Percentiles rank a stretch among this genome's conserved stretches.
Conservation (phyloP, 2,329 filamentous ascomycete species). For the Sporothrix inflata region DNA sequence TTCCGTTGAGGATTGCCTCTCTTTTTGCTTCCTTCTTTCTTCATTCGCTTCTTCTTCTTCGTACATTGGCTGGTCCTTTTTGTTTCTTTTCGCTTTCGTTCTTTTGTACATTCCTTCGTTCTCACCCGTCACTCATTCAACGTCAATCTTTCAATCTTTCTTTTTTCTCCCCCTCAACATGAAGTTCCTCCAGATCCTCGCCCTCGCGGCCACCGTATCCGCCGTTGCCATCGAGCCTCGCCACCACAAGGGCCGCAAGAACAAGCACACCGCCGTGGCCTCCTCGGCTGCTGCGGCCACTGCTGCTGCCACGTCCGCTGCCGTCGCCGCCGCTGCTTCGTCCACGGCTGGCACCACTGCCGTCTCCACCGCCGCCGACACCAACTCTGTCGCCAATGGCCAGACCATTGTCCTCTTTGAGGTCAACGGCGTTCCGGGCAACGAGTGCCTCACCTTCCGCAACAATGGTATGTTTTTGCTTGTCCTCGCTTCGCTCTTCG, state of each 20-base stretch:
- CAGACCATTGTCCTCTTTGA: slow-evolving; percentile 46
- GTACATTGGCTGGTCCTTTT: neutral
- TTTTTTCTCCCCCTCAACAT: slow-evolving; percentile 29
- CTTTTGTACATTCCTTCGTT: neutral
- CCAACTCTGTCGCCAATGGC: slow-evolving; percentile 20
- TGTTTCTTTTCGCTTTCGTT: neutral
- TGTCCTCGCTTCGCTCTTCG: neutral
- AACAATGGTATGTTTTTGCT: slow-evolving; percentile 43
- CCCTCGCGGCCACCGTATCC: slow-evolving; percentile 33
- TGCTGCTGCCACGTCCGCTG: neutral
- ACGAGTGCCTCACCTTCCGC: slow-evolving; percentile 47
- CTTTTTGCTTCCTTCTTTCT: neutral
- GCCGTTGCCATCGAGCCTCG: slow-evolving; percentile 34
- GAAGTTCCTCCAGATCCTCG: slow-evolving; percentile 36
- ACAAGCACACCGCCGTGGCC: neutral
- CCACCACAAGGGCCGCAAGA: slow-evolving; percentile 15
- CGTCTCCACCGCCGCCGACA: neutral
- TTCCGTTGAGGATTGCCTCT: neutral
- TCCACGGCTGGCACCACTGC: neutral
- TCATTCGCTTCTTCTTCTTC: neutral
- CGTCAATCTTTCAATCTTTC: neutral
- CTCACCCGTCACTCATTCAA: neutral
- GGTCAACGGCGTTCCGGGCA: slow-evolving; percentile 43
- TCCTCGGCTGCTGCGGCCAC: neutral
- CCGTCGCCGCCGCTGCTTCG: neutral